A percentile compares a stretch with the other conserved stretches of the same genome.
Conservation (phyloP, 441 rosid genomes). For the Brassica balearica region DNA sequence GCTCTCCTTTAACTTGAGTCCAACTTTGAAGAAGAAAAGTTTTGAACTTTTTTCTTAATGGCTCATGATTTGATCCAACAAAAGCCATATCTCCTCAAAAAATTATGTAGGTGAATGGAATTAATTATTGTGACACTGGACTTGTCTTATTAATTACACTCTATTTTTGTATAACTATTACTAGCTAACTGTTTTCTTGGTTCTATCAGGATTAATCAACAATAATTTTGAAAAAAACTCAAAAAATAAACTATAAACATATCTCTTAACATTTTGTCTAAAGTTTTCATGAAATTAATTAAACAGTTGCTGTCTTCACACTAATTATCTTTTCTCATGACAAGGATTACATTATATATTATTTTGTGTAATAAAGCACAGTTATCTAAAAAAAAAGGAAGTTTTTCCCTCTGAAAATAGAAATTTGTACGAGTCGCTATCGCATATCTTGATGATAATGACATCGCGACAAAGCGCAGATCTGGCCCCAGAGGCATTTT, state of each 20-base stretch:
- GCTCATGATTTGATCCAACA: constrained; percentile 40
- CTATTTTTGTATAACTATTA: not conserved
- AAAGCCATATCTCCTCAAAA: constrained; percentile 30
- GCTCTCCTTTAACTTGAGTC: constrained; percentile 41
- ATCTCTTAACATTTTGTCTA: not conserved
- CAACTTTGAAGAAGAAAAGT: constrained; percentile 46
- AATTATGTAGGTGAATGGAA: constrained; percentile 16
- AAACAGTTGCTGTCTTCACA: not conserved
- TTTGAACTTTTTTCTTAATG: constrained; percentile 37
- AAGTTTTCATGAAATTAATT: not conserved
- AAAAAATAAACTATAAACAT: too few relatives aligned
- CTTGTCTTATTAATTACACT: not conserved
- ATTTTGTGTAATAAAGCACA: not conserved
- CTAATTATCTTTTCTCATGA: not conserved
- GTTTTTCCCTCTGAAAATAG: constrained; percentile 4
- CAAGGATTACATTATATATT: not conserved
- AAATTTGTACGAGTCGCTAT: constrained; percentile 47
- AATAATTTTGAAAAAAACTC: too few relatives aligned
- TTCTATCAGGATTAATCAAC: too few relatives aligned
- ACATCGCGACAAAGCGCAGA: constrained; percentile 61
- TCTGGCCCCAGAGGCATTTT: constrained; percentile 52
- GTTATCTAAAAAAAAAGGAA: not conserved
- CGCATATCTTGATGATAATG: constrained; percentile 67
- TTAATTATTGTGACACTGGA: constrained; percentile 8
- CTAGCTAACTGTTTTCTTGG: too few relatives aligned